Evolutionary conservation across 2,329 filamentous ascomycete species (phyloP).

Genomic region (Fusarium algeriense): DNA sequence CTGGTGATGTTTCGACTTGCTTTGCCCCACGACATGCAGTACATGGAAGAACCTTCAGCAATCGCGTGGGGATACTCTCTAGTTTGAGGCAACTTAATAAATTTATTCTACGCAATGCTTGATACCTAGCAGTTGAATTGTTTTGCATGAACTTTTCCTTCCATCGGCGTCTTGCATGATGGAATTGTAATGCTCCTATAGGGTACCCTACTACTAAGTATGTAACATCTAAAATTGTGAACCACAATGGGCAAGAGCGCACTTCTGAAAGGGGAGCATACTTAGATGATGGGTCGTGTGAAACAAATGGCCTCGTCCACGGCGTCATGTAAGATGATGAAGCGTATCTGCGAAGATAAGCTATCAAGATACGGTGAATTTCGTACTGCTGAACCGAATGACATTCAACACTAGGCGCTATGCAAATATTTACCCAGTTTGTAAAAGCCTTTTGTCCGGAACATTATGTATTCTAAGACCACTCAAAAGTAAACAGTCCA

Average conservation of each 20-base stretch:
- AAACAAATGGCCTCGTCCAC: no score
- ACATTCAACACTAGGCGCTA: no score
- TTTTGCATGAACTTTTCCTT: not conserved
- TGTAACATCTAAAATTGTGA: not conserved
- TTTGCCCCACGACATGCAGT: not conserved
- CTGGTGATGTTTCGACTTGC: not conserved
- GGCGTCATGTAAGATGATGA: no score
- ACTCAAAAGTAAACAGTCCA: not conserved
- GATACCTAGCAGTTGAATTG: not conserved
- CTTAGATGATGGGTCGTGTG: no score
- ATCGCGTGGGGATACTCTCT: no score
- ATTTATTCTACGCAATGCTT: not conserved
- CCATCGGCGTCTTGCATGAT: not conserved
- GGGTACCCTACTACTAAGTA: not conserved
- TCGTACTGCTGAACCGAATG: no score
- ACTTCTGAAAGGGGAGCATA: no score
- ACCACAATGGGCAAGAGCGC: not conserved
- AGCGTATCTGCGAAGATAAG: no score
- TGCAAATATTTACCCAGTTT: no score
- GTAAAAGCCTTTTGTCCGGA: not conserved
- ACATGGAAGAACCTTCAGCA: not conserved
- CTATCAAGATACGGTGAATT: no score
- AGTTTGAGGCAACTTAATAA: not conserved
- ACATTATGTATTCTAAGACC: no score
- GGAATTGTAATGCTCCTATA: not conserved